A percentile compares a stretch with the other conserved stretches of the same genome.
These are phyloP conservation scores for Jatropha multifida DNA, from an alignment of 441 rosid genomes.

Conservation along the genomic window DNA sequence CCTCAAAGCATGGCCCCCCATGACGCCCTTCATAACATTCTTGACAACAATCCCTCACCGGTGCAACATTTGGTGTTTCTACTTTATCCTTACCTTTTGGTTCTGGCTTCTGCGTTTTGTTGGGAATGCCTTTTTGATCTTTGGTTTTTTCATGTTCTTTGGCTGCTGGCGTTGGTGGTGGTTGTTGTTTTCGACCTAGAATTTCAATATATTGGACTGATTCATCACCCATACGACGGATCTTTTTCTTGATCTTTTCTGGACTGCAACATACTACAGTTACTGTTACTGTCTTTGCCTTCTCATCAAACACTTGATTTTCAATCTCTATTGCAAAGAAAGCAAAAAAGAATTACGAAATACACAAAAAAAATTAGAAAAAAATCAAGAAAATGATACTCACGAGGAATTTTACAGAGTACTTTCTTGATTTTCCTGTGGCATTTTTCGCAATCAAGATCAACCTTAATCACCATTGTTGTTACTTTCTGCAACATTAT, in stretches of 20 bases:
- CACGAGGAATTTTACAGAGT: constrained; percentile 67
- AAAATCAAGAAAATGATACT: constrained; percentile 21
- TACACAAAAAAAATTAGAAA: not conserved
- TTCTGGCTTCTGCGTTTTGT: constrained; percentile 21
- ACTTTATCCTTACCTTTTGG: too few relatives aligned
- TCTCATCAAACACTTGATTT: constrained; percentile 57
- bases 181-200: constrained; percentile 23
- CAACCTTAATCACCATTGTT: constrained; percentile 57
- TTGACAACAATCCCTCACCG: constrained; percentile 10
- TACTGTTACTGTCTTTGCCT: constrained; percentile 58
- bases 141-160: not conserved
- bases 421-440: constrained; percentile 70
- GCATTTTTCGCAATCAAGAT: constrained; percentile 60
- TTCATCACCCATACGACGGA: constrained; percentile 55
- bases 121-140: too few relatives aligned
- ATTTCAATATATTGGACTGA: constrained; percentile 59
- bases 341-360: not conserved
- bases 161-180: not conserved
- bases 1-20: constrained; percentile 24
- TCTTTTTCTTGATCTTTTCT: constrained; percentile 59
- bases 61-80: not conserved
- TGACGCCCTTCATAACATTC: constrained; percentile 32
- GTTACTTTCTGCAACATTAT: constrained; percentile 35
- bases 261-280: constrained; percentile 73
- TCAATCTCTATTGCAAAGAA: constrained; percentile 72